These are phyloP conservation scores for Didymella glomerata DNA, from an alignment of 2,329 filamentous ascomycete species.

Conservation along the genomic window DNA sequence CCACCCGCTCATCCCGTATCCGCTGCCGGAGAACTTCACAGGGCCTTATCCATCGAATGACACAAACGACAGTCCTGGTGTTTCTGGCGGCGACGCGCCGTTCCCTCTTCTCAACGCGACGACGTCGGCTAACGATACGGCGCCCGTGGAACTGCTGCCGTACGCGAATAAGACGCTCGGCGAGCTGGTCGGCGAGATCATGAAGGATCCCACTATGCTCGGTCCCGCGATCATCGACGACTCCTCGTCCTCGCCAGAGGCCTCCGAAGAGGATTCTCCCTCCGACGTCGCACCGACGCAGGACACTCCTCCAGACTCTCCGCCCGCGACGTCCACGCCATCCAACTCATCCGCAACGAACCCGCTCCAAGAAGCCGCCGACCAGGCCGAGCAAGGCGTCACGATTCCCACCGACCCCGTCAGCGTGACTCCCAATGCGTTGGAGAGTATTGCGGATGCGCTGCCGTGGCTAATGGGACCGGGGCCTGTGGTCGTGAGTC, in stretches of 20 bases:
- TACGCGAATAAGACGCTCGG: conserved; percentile 18
- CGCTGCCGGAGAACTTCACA: conserved; percentile 3
- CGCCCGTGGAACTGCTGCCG: conserved; percentile 1
- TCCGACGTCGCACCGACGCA: too few species aligned
- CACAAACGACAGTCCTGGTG: neutral
- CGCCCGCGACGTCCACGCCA: neutral
- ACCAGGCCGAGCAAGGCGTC: conserved; percentile 7
- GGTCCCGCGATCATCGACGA: neutral
- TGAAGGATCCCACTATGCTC: neutral
- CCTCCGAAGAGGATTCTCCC: too few species aligned
- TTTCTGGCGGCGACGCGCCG: neutral
- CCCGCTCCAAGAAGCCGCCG: conserved; percentile 12
- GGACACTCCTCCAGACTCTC: too few species aligned
- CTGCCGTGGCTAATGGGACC: conserved; percentile 10
- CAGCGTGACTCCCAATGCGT: neutral
- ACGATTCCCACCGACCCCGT: neutral
- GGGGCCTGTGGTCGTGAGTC: conserved; percentile 1
- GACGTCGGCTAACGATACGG: neutral
- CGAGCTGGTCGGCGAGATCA: conserved; percentile 11
- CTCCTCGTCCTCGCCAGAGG: neutral
- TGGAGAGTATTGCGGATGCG: conserved; percentile 13
- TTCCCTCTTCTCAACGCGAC: neutral
- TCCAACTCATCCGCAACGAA: neutral
- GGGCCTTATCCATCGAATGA: conserved; percentile 2
- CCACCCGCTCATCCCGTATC: conserved; percentile 12